Evolutionary conservation across 352 stramenopile genomes (phyloP).

Genomic region (Phytophthora hibernalis): DNA sequence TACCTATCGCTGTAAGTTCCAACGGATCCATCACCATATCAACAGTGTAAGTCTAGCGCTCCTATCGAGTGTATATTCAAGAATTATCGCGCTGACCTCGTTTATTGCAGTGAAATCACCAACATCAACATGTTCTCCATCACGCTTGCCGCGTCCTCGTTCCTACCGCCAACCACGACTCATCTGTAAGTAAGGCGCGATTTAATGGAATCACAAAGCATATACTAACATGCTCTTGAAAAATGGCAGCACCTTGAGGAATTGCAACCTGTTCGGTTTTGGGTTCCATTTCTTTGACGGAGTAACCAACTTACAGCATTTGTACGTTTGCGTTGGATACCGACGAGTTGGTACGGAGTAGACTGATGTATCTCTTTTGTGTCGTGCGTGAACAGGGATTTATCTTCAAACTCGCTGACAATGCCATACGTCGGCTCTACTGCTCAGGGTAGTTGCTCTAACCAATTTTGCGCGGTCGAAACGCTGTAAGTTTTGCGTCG

Average conservation of each 20-base stretch:
- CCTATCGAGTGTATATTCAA: background rate
- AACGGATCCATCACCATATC: slow-evolving; percentile 25
- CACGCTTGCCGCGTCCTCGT: slow-evolving; percentile 31
- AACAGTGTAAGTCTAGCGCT: slow-evolving; percentile 30
- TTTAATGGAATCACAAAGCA: background rate
- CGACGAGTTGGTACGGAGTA: background rate
- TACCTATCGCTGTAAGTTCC: slow-evolving; percentile 32
- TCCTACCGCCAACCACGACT: slow-evolving; percentile 34
- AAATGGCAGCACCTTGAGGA: slow-evolving; percentile 43
- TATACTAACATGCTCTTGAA: background rate
- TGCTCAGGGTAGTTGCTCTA: slow-evolving; percentile 24
- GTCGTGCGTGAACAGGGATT: slow-evolving; percentile 31
- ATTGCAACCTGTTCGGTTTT: slow-evolving; percentile 51
- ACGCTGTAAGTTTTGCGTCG: slow-evolving; percentile 31
- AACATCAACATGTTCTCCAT: slow-evolving; percentile 49
- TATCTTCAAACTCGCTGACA: slow-evolving; percentile 50
- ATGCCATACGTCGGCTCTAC: slow-evolving; percentile 42
- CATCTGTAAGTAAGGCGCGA: slow-evolving; percentile 31
- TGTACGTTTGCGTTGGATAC: slow-evolving; percentile 34
- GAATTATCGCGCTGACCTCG: background rate
- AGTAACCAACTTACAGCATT: slow-evolving; percentile 32
- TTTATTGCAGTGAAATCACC: slow-evolving; percentile 31
- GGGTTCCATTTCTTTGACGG: slow-evolving; percentile 45
- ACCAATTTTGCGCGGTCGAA: slow-evolving; percentile 34
- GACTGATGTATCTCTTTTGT: background rate